Evolutionary conservation across 2,329 filamentous ascomycete species (phyloP).

Genomic region (Botryotinia convoluta): DNA sequence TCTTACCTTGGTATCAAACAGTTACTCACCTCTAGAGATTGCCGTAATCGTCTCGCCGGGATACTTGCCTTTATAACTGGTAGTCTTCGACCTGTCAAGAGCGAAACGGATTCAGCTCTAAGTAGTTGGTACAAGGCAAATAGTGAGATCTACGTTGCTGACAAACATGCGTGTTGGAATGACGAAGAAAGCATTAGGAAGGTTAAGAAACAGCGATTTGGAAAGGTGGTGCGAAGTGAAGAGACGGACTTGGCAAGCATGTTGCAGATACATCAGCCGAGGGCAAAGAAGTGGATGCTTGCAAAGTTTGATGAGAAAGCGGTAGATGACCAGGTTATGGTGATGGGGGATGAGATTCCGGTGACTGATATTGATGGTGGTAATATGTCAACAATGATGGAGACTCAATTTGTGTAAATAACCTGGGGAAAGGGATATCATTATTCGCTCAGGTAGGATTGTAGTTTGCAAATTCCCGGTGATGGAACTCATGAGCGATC

Average conservation of each 20-base stretch:
- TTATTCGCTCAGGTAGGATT: background rate
- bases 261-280: constrained; percentile 54
- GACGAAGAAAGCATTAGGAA: constrained; percentile 59
- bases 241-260: constrained; percentile 51
- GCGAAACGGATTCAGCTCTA: constrained; percentile 70
- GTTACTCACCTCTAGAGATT: constrained; percentile 72
- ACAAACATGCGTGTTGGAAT: constrained; percentile 73
- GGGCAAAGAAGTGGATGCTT: constrained; percentile 52
- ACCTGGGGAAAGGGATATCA: background rate
- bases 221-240: constrained; percentile 53
- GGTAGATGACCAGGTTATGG: constrained; percentile 22
- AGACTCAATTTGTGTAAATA: background rate
- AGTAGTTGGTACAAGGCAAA: constrained; percentile 81
- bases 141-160: constrained; percentile 75
- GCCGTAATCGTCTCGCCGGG: constrained; percentile 65
- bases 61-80: constrained; percentile 81
- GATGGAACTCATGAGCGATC: background rate
- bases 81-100: constrained; percentile 72
- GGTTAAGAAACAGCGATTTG: constrained; percentile 59
- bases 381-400: background rate
- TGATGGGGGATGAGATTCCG: constrained; percentile 15
- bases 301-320: constrained; percentile 23
- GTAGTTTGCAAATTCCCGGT: background rate
- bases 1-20: constrained; percentile 82
- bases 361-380: background rate